These are phyloP conservation scores for Lodderomyces metapsilosis DNA, from an alignment of 1,139 yeast genomes.

Conservation along the genomic window DNA sequence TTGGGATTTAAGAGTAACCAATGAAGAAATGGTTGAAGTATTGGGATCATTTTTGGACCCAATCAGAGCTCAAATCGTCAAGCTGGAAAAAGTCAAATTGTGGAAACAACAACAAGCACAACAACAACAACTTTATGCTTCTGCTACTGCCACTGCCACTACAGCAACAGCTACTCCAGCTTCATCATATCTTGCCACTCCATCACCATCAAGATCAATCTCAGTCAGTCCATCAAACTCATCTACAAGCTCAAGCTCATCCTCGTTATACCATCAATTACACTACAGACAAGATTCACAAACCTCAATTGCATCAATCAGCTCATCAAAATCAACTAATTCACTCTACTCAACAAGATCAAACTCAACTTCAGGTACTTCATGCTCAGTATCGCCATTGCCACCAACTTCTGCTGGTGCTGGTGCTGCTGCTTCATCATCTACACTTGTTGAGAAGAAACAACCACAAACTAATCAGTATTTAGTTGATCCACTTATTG, in stretches of 20 bases:
- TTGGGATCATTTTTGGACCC: slow-evolving; percentile 60
- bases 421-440: background rate
- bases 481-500: slow-evolving; percentile 40
- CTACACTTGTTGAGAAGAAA: slow-evolving; percentile 4
- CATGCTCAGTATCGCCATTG: slow-evolving; percentile 1
- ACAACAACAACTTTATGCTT: slow-evolving; percentile 8
- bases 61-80: slow-evolving; percentile 56
- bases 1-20: slow-evolving; percentile 65
- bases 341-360: slow-evolving; percentile 17
- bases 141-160: slow-evolving; percentile 1
- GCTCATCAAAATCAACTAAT: slow-evolving; percentile 25
- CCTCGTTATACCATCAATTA: slow-evolving; percentile 9
- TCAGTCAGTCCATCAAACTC: slow-evolving; percentile 9
- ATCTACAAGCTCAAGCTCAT: slow-evolving; percentile 1
- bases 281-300: slow-evolving; percentile 33
- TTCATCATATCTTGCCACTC: slow-evolving; percentile 9
- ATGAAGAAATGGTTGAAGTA: slow-evolving; percentile 49
- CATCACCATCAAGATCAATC: slow-evolving; percentile 11
- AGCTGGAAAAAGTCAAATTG: slow-evolving; percentile 33
- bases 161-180: background rate
- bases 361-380: slow-evolving; percentile 1
- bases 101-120: slow-evolving; percentile 5
- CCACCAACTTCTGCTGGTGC: background rate
- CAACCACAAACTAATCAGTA: slow-evolving; percentile 9
- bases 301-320: slow-evolving; percentile 19